Conservation (phyloP, 768 basidiomycete genomes). For the Naganishia onofrii region DNA sequence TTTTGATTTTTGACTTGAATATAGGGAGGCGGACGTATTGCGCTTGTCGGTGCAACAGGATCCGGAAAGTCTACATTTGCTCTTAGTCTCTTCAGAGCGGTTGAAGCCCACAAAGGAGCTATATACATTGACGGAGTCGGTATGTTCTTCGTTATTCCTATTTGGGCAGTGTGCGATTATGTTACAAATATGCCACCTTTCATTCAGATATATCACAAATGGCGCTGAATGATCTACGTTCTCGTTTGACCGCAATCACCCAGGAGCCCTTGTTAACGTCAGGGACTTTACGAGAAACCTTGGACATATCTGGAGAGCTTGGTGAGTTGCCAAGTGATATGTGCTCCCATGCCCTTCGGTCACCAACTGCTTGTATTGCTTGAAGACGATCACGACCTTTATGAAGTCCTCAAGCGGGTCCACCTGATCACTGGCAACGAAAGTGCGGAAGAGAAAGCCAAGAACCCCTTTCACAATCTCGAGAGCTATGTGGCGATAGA, state of each 20-base stretch:
- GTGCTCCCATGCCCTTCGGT: too few species aligned
- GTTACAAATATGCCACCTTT: background rate
- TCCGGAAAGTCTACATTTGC: constrained; percentile 48
- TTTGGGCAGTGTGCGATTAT: too few species aligned
- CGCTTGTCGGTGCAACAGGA: constrained; percentile 46
- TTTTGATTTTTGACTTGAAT: background rate
- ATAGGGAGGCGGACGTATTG: constrained; percentile 44
- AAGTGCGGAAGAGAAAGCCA: constrained; percentile 26
- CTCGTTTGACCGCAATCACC: constrained; percentile 47
- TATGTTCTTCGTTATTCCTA: constrained; percentile 7
- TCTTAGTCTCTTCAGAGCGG: constrained; percentile 43
- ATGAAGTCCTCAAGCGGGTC: constrained; percentile 44
- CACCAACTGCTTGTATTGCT: background rate
- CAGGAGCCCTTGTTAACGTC: constrained; percentile 50
- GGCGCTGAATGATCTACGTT: constrained; percentile 40
- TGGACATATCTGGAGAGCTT: constrained; percentile 45
- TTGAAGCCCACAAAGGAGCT: constrained; percentile 37
- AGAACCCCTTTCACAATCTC: constrained; percentile 39
- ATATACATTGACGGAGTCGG: constrained; percentile 48
- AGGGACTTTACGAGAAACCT: constrained; percentile 47
- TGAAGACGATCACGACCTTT: constrained; percentile 45
- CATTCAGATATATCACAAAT: constrained; percentile 38
- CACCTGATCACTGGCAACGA: constrained; percentile 34
- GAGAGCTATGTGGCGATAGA: constrained; percentile 47
- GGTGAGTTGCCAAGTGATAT: constrained; percentile 30